Base-by-base conservation (phyloP, 768 basidiomycete genomes). In the Gymnopilus dilepis region DNA sequence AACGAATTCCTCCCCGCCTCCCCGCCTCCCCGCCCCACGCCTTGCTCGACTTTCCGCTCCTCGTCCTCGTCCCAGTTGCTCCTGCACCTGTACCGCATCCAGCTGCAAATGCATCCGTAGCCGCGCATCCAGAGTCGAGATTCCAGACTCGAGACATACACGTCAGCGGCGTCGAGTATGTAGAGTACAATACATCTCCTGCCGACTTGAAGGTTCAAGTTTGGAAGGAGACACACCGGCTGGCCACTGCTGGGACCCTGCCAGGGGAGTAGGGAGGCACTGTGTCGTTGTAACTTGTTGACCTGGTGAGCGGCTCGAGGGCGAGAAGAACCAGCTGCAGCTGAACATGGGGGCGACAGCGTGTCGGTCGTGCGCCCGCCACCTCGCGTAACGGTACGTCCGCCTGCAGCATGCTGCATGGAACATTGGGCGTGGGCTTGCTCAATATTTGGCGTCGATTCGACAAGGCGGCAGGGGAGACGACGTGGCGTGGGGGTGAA, bases 1-100 rank as follows among this genome's bases (percentile, higher is more conserved):
- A 91, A 70, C 15, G 88, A 89, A 67, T 88, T 91, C n/a, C n/a
- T n/a, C n/a, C n/a, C n/a, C n/a, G n/a, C n/a, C n/a, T n/a, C n/a
- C n/a, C n/a, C n/a, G n/a, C n/a, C n/a, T n/a, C n/a, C 59, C 89
- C 72, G 50, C 89, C 74, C 6, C 77, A 82, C 4, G 82, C 12
- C 4, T 11, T 15, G 15, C 38, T 38, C 2, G 22, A 53, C 19
- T 51, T 53, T 33, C 30, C 53, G 43, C 37, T 58, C 47, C 47
- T 57, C 6, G 33, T 34, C 19, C 15, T 48, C 50, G 37, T 43
- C 12, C 21, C 62, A n/a, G 30, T 31, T n/a, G n/a, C n/a, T n/a
- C n/a, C n/a, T n/a, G n/a, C n/a, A n/a, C n/a, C n/a, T n/a, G n/a
- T n/a, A n/a, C n/a, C n/a, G n/a, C n/a, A n/a, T n/a, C n/a, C n/a